A percentile compares a stretch with the other conserved stretches of the same genome.
These are phyloP conservation scores for Hyaloperonospora arabidopsidis DNA, from an alignment of 352 stramenopile genomes.

Conservation along the genomic window DNA sequence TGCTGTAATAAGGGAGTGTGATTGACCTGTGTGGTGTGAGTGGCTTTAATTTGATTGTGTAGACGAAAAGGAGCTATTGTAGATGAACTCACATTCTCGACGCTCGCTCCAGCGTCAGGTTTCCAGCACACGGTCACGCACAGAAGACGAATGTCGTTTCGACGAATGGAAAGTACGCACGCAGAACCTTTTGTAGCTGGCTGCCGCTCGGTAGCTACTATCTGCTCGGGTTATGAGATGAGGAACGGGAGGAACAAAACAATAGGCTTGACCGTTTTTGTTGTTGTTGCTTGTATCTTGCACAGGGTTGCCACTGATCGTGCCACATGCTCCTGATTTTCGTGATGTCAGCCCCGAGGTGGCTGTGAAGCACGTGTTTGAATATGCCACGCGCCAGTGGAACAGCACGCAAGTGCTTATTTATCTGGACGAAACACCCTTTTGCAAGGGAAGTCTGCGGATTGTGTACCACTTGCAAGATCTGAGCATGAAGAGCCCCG, in stretches of 20 bases:
- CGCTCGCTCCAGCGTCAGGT: conserved; percentile 18
- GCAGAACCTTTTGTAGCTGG: neutral
- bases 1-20: too few relatives aligned
- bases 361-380: conserved; percentile 73
- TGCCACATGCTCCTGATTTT: conserved; percentile 71
- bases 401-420: conserved; percentile 60
- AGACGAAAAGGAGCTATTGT: conserved; percentile 70
- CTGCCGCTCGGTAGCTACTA: neutral
- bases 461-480: conserved; percentile 79
- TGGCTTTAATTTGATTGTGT: neutral
- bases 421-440: conserved; percentile 70
- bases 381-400: conserved; percentile 70
- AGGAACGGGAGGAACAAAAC: too few relatives aligned
- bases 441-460: conserved; percentile 73
- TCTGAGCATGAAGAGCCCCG: conserved; percentile 25
- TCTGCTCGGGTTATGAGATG: neutral
- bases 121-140: conserved; percentile 31
- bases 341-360: conserved; percentile 42
- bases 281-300: neutral
- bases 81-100: conserved; percentile 61
- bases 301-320: conserved; percentile 58
- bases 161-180: conserved; percentile 26
- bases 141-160: conserved; percentile 27
- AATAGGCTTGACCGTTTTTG: too few relatives aligned
- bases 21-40: too few relatives aligned